Evolutionary conservation across 208 protist species (phyloP).

Genomic region (Herpetomonas tarakana): DNA sequence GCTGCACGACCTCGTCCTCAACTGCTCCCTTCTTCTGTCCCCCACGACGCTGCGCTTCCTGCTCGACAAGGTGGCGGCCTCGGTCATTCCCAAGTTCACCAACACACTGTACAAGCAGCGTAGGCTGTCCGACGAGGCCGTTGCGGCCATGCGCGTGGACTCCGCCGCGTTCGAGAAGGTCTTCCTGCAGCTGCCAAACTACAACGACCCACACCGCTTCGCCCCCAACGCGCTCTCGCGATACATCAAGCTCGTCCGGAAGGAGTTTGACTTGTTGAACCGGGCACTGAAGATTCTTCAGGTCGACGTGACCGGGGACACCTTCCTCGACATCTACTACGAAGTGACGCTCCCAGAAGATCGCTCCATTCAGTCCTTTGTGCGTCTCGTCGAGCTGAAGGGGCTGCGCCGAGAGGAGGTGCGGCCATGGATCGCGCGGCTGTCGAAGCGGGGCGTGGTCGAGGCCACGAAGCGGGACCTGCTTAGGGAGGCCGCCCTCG

Average conservation of each 20-base stretch:
- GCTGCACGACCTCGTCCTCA: conserved; percentile 63
- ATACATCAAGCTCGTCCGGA: conserved; percentile 75
- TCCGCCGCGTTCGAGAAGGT: conserved; percentile 67
- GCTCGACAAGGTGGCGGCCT: conserved; percentile 74
- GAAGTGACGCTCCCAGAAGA: conserved; percentile 78
- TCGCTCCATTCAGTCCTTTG: conserved; percentile 86
- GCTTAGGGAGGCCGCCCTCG: conserved; percentile 28
- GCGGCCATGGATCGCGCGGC: conserved; percentile 62
- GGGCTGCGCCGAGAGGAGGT: conserved; percentile 79
- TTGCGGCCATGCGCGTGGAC: conserved; percentile 72
- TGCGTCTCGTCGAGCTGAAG: conserved; percentile 81
- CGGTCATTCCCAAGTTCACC: conserved; percentile 62
- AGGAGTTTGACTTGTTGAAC: conserved; percentile 80
- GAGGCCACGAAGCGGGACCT: conserved; percentile 82
- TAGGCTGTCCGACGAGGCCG: conserved; percentile 47
- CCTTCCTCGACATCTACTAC: conserved; percentile 86
- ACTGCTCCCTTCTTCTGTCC: conserved; percentile 58
- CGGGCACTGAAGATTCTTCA: conserved; percentile 87
- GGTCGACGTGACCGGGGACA: conserved; percentile 57
- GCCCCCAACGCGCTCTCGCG: conserved; percentile 37
- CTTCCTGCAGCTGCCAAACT: conserved; percentile 85
- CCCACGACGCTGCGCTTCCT: conserved; percentile 71
- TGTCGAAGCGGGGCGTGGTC: conserved; percentile 84
- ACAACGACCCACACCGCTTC: conserved; percentile 80
- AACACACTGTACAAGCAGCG: conserved; percentile 72